Evolutionary conservation across 2,329 filamentous ascomycete genomes (phyloP).

Genomic region (Rutstroemia sp.): DNA sequence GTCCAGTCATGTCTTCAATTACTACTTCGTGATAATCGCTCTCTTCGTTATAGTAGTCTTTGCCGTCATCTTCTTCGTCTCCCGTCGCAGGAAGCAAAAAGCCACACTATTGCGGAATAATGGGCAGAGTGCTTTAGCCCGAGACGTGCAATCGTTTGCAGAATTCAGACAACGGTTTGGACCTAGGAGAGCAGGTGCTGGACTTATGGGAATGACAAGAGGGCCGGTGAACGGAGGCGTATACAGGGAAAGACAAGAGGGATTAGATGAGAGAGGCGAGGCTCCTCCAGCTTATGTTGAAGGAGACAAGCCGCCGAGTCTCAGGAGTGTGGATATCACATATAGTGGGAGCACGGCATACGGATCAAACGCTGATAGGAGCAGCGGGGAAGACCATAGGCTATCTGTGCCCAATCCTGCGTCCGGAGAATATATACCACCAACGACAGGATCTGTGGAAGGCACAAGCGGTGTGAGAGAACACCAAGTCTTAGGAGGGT

Average conservation of each 20-base stretch:
- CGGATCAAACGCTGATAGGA: too few relatives aligned
- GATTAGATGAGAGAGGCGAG: conserved; percentile 56
- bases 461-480: not conserved
- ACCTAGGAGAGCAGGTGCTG: conserved; percentile 9
- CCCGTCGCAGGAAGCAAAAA: conserved; percentile 30
- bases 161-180: conserved; percentile 12
- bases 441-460: not conserved
- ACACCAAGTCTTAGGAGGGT: not conserved
- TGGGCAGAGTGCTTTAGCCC: conserved; percentile 28
- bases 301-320: conserved; percentile 25
- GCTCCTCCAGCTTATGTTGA: conserved; percentile 54
- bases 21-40: conserved; percentile 43
- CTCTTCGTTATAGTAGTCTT: conserved; percentile 37
- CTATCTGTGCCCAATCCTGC: not conserved
- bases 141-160: conserved; percentile 22
- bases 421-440: not conserved
- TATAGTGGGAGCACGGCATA: not conserved
- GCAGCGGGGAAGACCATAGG: too few relatives aligned
- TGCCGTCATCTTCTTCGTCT: conserved; percentile 37
- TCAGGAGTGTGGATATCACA: conserved; percentile 4
- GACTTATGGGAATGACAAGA: conserved; percentile 5
- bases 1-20: conserved; percentile 45
- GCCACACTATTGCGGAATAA: conserved; percentile 11
- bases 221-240: conserved; percentile 1
- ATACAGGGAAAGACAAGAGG: conserved; percentile 37